Conservation (phyloP, 179 eudicot genomes). For the Spinacia oleracea region DNA sequence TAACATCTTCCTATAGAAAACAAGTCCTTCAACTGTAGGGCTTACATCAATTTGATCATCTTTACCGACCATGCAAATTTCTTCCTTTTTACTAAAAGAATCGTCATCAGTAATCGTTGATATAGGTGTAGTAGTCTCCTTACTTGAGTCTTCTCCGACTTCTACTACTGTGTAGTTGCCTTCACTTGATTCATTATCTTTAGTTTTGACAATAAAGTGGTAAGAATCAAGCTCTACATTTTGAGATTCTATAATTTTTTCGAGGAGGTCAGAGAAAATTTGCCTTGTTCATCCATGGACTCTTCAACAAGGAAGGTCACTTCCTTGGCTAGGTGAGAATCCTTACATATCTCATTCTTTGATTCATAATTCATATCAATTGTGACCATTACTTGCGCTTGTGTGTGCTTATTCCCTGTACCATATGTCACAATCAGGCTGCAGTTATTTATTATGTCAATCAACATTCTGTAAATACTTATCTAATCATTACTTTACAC, state of each 20-base stretch:
- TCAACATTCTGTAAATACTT: background rate
- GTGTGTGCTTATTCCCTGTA: conserved; percentile 21
- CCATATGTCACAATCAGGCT: background rate
- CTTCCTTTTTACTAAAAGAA: background rate
- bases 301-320: background rate
- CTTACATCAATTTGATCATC: conserved; percentile 17
- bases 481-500: conserved; percentile 2
- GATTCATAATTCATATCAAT: background rate
- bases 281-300: conserved; percentile 7
- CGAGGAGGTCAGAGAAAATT: background rate
- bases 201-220: conserved; percentile 15
- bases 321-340: background rate
- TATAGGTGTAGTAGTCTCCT: background rate
- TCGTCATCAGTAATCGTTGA: background rate
- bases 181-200: conserved; percentile 19
- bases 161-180: conserved; percentile 10
- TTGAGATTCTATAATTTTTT: conserved; percentile 11
- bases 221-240: conserved; percentile 17
- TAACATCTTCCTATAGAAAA: too few species aligned
- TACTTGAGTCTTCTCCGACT: conserved; percentile 14
- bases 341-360: conserved; percentile 5
- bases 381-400: conserved; percentile 1
- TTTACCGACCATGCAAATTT: background rate
- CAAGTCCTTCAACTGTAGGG: conserved; percentile 1
- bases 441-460: background rate